phyloP scores from a whole-genome alignment of 2,329 filamentous ascomycete species.

The Myriosclerotinia curreyana region DNA sequence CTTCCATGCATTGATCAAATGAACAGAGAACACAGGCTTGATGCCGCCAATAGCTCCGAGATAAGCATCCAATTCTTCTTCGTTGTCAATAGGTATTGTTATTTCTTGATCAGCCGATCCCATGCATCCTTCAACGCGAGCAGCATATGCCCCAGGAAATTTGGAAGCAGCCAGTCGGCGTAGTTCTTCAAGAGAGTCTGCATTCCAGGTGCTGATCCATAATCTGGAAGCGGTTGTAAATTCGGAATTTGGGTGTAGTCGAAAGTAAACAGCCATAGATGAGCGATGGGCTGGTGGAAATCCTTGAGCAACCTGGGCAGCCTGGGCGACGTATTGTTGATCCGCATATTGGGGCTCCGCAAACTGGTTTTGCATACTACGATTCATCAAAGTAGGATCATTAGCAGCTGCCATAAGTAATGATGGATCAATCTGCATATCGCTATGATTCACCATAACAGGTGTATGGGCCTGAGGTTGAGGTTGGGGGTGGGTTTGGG shows the following conservation, averaged over 20 bases:
- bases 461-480: conserved; percentile 26
- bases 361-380: conserved; percentile 38
- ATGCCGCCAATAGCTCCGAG: conserved; percentile 51
- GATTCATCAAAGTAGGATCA: conserved; percentile 39
- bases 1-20: conserved; percentile 38
- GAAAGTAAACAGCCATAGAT: conserved; percentile 63
- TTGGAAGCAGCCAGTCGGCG: conserved; percentile 59
- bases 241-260: conserved; percentile 63
- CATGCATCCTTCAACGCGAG: conserved; percentile 64
- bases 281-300: conserved; percentile 36
- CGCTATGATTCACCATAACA: conserved; percentile 43
- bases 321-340: conserved; percentile 41
- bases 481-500: conserved; percentile 23
- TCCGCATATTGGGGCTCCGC: conserved; percentile 36
- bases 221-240: conserved; percentile 50
- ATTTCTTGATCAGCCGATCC: conserved; percentile 55
- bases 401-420: conserved; percentile 53
- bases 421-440: conserved; percentile 62
- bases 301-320: conserved; percentile 45
- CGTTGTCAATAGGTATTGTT: conserved; percentile 62
- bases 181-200: conserved; percentile 57
- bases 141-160: conserved; percentile 57
- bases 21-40: conserved; percentile 39
- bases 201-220: conserved; percentile 64
- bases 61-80: conserved; percentile 71